A percentile compares a stretch with the other conserved stretches of the same genome.
Conservation (phyloP, 2,329 filamentous ascomycete genomes). For the Alternaria angustiovoidea region DNA sequence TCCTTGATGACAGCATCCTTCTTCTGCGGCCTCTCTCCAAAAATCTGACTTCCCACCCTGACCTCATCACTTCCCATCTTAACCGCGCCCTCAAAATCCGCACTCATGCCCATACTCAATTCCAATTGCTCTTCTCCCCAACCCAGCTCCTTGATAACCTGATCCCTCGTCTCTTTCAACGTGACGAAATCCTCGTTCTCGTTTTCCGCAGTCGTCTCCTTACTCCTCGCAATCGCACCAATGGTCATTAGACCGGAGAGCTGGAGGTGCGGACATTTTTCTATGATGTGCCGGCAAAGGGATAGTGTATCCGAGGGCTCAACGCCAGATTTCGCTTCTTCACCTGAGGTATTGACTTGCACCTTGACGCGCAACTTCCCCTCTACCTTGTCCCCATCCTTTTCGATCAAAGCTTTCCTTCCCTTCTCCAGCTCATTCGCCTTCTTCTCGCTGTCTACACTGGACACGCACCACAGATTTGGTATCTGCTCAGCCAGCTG, state of each 20-base stretch:
- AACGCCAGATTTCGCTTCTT: slow-evolving; percentile 84
- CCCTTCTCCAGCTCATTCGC: slow-evolving; percentile 81
- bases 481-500: slow-evolving; percentile 81
- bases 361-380: slow-evolving; percentile 75
- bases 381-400: slow-evolving; percentile 23
- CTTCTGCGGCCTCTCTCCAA: slow-evolving; percentile 82
- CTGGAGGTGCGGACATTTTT: slow-evolving; percentile 75
- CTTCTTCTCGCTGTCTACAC: slow-evolving; percentile 88
- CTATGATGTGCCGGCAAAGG: slow-evolving; percentile 74
- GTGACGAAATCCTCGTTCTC: slow-evolving; percentile 89
- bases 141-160: slow-evolving; percentile 69
- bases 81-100: slow-evolving; percentile 92
- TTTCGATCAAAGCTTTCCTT: slow-evolving; percentile 65
- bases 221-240: slow-evolving; percentile 87
- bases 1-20: slow-evolving; percentile 74
- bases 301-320: slow-evolving; percentile 69
- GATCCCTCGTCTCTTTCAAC: slow-evolving; percentile 74
- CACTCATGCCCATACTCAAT: slow-evolving; percentile 98
- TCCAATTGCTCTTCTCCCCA: slow-evolving; percentile 70
- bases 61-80: slow-evolving; percentile 86
- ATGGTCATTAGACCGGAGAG: slow-evolving; percentile 95
- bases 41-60: slow-evolving; percentile 91
- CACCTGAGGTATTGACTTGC: slow-evolving; percentile 94
- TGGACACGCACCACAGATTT: slow-evolving; percentile 91
- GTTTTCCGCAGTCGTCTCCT: slow-evolving; percentile 72